Conservation (phyloP, 805 yeast genomes). For the Hagleromyces aurorensis region DNA sequence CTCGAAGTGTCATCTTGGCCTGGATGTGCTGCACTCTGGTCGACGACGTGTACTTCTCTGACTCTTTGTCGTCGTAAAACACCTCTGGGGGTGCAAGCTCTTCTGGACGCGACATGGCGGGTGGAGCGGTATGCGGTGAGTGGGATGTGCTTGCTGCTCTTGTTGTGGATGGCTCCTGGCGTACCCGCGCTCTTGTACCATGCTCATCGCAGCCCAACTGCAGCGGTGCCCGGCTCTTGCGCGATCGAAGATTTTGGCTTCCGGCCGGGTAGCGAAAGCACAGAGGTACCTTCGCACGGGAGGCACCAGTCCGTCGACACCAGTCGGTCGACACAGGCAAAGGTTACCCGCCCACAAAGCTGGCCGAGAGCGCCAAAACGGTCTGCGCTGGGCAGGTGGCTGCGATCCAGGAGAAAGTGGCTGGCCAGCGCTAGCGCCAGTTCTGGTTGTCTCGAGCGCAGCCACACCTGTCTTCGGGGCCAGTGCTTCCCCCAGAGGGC, state of each 20-base stretch:
- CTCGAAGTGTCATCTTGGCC: slow-evolving; percentile 94
- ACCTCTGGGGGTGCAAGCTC: slow-evolving; percentile 94
- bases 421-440: no score
- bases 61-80: slow-evolving; percentile 86
- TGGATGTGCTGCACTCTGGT: slow-evolving; percentile 98
- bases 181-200: not conserved
- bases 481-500: no score
- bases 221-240: not conserved
- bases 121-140: no score
- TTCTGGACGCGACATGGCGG: slow-evolving; percentile 86
- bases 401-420: no score
- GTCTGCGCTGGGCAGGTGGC: no score
- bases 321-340: no score
- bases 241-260: not conserved
- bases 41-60: slow-evolving; percentile 81
- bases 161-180: not conserved
- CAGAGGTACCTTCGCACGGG: not conserved
- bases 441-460: no score
- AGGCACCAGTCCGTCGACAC: not conserved
- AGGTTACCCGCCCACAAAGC: no score
- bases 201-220: not conserved
- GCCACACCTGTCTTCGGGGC: no score
- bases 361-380: no score
- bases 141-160: no score
- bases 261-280: not conserved